Conservation (phyloP, 345 rosid genomes). For the Eucalyptus rudis region DNA sequence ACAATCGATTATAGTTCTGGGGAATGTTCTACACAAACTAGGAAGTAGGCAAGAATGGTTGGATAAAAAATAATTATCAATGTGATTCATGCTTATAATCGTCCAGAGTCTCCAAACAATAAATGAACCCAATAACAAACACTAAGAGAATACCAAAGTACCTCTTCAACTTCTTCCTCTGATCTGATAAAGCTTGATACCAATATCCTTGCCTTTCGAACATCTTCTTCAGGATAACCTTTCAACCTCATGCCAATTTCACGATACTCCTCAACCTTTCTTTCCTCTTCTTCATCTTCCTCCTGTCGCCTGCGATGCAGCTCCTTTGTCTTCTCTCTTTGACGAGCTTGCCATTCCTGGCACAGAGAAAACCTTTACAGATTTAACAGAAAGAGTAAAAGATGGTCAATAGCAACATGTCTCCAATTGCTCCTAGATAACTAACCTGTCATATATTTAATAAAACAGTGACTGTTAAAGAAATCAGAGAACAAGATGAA, state of each 20-base stretch:
- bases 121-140: neutral
- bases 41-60: neutral
- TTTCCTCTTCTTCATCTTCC: conserved; percentile 87
- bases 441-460: neutral
- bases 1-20: neutral
- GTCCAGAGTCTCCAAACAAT: neutral
- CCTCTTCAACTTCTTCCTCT: conserved; percentile 94
- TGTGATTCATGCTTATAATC: neutral
- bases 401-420: neutral
- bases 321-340: conserved; percentile 60
- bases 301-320: conserved; percentile 36
- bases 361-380: neutral
- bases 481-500: neutral
- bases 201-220: conserved; percentile 55
- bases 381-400: neutral
- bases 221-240: conserved; percentile 75
- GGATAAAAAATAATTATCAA: neutral
- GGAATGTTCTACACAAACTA: neutral
- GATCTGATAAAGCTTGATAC: conserved; percentile 76
- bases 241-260: conserved; percentile 67
- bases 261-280: conserved; percentile 69
- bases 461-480: neutral
- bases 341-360: conserved; percentile 90
- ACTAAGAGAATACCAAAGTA: neutral
- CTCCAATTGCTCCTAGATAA: neutral